Conservation (phyloP, 2,329 filamentous ascomycete species). For the Colletotrichum eremochloae region DNA sequence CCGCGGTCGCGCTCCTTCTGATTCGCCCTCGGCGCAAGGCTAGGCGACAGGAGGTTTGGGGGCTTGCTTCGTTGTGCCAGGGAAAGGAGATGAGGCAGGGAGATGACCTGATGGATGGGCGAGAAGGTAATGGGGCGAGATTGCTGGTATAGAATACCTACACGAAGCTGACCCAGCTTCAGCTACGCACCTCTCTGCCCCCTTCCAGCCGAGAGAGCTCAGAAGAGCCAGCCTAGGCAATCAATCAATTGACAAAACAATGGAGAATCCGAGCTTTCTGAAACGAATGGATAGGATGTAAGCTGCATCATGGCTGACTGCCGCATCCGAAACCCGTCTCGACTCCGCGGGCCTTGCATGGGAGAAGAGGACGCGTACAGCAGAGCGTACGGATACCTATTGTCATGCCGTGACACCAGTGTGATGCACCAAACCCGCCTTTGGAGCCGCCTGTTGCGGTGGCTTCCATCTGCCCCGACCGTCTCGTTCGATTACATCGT, state of each 20-base stretch:
- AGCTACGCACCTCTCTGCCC: not conserved
- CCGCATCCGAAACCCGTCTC: not conserved
- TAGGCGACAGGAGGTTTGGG: conserved; percentile 14
- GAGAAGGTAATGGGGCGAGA: conserved; percentile 30
- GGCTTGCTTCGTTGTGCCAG: not conserved
- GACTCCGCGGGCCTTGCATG: not conserved
- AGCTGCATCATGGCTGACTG: not conserved
- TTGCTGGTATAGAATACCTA: not conserved
- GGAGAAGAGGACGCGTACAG: not conserved
- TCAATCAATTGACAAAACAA: not conserved
- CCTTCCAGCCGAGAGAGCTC: not conserved
- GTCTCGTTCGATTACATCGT: not conserved
- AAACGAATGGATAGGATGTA: not conserved
- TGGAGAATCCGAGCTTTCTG: not conserved
- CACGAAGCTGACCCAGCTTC: conserved; percentile 7
- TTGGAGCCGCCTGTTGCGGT: not conserved
- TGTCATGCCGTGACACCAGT: not conserved
- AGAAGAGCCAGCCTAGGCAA: not conserved
- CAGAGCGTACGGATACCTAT: not conserved
- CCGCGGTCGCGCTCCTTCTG: conserved; percentile 29
- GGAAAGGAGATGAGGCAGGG: not conserved
- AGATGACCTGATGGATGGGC: conserved; percentile 29
- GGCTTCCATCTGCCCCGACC: not conserved
- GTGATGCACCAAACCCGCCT: not conserved
- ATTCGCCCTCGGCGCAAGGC: conserved; percentile 24